Conservation (phyloP, 345 rosid genomes). For the Cardiospermum halicacabum region DNA sequence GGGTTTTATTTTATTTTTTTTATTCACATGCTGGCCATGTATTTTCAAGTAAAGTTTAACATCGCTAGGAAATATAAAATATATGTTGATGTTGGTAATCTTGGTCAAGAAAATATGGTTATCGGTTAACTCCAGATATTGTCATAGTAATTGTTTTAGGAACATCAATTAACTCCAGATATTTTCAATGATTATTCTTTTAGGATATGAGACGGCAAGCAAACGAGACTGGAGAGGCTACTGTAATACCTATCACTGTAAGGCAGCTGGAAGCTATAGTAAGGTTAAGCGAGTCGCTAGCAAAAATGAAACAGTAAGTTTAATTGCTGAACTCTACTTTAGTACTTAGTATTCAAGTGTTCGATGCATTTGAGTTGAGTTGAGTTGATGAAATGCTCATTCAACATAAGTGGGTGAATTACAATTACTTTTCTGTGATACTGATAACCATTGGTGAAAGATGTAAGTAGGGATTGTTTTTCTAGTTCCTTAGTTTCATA, state of each 20-base stretch:
- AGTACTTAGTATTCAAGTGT: background rate
- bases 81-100: background rate
- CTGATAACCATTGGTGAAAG: background rate
- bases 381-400: background rate
- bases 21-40: background rate
- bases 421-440: background rate
- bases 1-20: no score
- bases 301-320: constrained; percentile 92
- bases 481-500: background rate
- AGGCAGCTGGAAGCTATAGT: constrained; percentile 94
- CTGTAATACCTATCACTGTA: constrained; percentile 84
- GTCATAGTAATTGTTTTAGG: no score
- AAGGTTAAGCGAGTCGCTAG: constrained; percentile 88
- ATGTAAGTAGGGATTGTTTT: background rate
- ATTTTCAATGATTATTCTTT: constrained; percentile 8
- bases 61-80: background rate
- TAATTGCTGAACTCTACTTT: constrained; percentile 4
- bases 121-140: background rate
- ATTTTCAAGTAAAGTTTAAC: background rate
- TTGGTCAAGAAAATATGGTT: background rate
- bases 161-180: constrained; percentile 1
- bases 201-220: constrained; percentile 96
- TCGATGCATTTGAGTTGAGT: background rate
- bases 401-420: background rate
- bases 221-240: constrained; percentile 88